A percentile compares a stretch with the other conserved stretches of the same genome.
Evolutionary conservation across 1,284 basidiomycete species (phyloP).

Genomic region (Agroathelia rolfsii): DNA sequence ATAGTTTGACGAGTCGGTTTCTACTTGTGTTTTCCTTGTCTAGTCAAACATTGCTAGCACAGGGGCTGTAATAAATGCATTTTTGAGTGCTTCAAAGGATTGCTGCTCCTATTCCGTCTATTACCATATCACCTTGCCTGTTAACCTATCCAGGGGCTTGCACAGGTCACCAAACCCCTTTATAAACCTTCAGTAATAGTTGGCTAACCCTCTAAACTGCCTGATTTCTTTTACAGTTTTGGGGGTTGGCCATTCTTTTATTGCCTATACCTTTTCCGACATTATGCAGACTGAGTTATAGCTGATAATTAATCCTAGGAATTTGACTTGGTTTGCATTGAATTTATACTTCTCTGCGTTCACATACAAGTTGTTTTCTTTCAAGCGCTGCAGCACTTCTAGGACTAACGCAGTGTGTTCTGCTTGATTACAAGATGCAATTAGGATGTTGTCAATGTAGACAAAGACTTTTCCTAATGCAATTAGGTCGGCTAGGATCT

Average conservation of each 20-base stretch:
- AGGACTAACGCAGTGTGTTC: slow-evolving; percentile 15
- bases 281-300: slow-evolving; percentile 20
- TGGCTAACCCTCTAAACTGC: slow-evolving; percentile 25
- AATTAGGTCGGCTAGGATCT: slow-evolving; percentile 12
- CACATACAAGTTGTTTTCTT: slow-evolving; percentile 17
- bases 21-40: not conserved
- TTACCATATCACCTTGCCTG: slow-evolving; percentile 7
- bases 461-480: slow-evolving; percentile 3
- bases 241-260: slow-evolving; percentile 23
- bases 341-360: slow-evolving; percentile 31
- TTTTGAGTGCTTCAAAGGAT: slow-evolving; percentile 1
- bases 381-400: slow-evolving; percentile 22
- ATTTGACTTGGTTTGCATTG: slow-evolving; percentile 22
- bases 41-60: slow-evolving; percentile 1
- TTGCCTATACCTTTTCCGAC: slow-evolving; percentile 18
- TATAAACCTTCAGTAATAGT: slow-evolving; percentile 32
- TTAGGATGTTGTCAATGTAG: slow-evolving; percentile 18
- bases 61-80: slow-evolving; percentile 3
- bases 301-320: slow-evolving; percentile 27
- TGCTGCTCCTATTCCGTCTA: slow-evolving; percentile 2
- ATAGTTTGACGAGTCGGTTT: slow-evolving; percentile 6
- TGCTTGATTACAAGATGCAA: slow-evolving; percentile 10
- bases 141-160: slow-evolving; percentile 15
- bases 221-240: slow-evolving; percentile 16
- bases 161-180: slow-evolving; percentile 21